Base-by-base conservation (phyloP, 2,329 filamentous ascomycete genomes). In the Neocucurbitaria cava region DNA sequence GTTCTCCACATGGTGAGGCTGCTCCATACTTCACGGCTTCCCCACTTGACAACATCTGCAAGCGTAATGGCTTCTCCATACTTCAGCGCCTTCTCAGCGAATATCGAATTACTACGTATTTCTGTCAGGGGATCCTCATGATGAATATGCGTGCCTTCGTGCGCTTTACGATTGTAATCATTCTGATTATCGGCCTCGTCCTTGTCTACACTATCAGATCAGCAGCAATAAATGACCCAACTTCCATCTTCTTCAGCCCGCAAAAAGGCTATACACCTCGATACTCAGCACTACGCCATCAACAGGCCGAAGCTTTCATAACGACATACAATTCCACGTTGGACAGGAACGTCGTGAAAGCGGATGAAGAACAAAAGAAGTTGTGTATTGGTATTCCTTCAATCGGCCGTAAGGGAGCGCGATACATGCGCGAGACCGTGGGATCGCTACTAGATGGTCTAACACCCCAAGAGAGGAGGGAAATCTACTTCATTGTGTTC, bases 351-450 rank as follows among this genome's bases (percentile, higher is more conserved):
- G 30, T 26, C 5, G 15, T 20, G 13, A 31, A 31, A 18, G 24
- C 17, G 20, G 35, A 3, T 30, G 26, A 30, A 17, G 23, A 26
- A 50, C 55, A 40, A 4, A 38, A 57, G 55, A 31, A 31, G 23
- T 49, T 79, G n/a, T 81, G 78, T 45, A 57, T 81, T 3, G 78
- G 77, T 0, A 70, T 80, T 24, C 69, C 77, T n/a, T 71, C 75
- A 0, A 66, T 79, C 9, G 74, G 70, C 6, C 66, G 78, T 17
- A 55, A 73, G 17, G 70, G 69, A 21, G 67, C 67, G 0, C 64
- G 71, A 13, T 80, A 80, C 49, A 65, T 81, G 13, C 58, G 66
- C 35, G 65, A 66, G 15, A 64, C 77, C 0, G 66, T 81, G 5
- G 79, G 77, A 1, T 77, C 76, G 0, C 54, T 81, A 3, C 62